Evolutionary conservation across 768 basidiomycete species (phyloP), one percentile per base, ranked within the genome.

Genomic region (Podaxis rugospora): DNA sequence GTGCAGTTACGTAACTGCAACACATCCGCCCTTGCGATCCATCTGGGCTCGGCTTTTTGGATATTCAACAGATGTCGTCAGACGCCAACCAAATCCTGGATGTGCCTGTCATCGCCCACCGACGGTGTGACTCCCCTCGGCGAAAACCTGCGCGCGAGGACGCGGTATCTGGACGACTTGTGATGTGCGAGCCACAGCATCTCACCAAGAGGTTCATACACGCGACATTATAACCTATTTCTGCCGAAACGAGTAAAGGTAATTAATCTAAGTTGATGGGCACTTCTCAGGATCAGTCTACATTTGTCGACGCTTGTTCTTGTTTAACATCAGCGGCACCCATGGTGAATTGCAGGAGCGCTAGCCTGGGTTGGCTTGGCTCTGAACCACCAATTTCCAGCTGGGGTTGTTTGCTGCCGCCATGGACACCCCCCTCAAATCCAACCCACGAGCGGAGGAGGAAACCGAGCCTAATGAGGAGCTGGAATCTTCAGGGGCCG

Each of bases 291-390:
- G 66, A 56, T 66, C 66, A 64, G 51, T 61, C 64, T 63, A 53
- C 58, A 60, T 63, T 63, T 63, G 65, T 63, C 64, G 65, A 66
- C 66, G 66, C 63, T 64, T 68, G 66, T 64, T 63, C 64, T 66
- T 64, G 61, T 64, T 64, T 66, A 61, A 55, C 51, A 58, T 55
- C 56, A 57, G 51, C 62, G 56, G 49, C 36, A 50, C 64, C 63
- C 58, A 57, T 66, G 53, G 62, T 59, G 46, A 55, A 51, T 57
- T 47, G 49, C 57, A 64, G 71, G 63, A 76, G 75, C 66, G 70
- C 73, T 54, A 72, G 69, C 66, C 64, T 73, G 51, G 32, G 40
- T 36, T 53, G 74, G 73, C 64, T 74, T 73, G 66, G 73, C 74
- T 63, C 73, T 68, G 56, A 60, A 46, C 68, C 73, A 52, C 65